Conservation (phyloP, 768 basidiomycete genomes). For the Pilatotrama ljubarskyi region DNA sequence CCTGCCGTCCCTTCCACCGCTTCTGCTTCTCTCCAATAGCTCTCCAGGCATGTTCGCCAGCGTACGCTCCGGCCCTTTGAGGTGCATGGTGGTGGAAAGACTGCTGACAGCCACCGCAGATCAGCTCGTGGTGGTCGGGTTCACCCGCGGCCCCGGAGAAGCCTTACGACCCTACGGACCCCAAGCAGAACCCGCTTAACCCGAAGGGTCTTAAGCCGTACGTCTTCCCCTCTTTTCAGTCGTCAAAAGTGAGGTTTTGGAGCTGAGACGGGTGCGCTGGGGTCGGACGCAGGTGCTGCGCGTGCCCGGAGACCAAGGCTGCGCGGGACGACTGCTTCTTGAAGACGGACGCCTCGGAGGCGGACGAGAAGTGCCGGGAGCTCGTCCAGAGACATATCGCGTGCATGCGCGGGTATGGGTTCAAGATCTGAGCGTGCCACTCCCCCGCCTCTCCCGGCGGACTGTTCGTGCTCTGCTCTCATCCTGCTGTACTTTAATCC, state of each 20-base stretch:
- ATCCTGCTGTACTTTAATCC: constrained; percentile 4
- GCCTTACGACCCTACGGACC: constrained; percentile 68
- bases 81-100: background rate
- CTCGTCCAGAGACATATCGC: constrained; percentile 78
- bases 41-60: constrained; percentile 4
- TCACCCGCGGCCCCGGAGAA: constrained; percentile 24
- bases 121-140: constrained; percentile 29
- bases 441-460: too few relatives aligned
- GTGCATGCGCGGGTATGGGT: constrained; percentile 91
- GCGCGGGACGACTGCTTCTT: constrained; percentile 95
- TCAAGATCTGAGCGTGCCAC: constrained; percentile 74
- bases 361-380: constrained; percentile 77
- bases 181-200: constrained; percentile 85
- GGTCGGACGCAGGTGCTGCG: constrained; percentile 80
- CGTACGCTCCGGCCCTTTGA: background rate
- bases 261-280: too few relatives aligned
- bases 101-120: constrained; percentile 11
- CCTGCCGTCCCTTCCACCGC: background rate
- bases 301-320: constrained; percentile 91
- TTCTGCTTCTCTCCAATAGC: background rate
- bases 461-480: background rate
- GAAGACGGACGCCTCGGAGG: constrained; percentile 60
- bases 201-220: constrained; percentile 96
- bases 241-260: too few relatives aligned
- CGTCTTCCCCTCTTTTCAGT: constrained; percentile 31